Percentiles rank a stretch among this genome's conserved stretches.
Conservation (phyloP, 2,329 filamentous ascomycete species). For the Colletotrichum sp. region DNA sequence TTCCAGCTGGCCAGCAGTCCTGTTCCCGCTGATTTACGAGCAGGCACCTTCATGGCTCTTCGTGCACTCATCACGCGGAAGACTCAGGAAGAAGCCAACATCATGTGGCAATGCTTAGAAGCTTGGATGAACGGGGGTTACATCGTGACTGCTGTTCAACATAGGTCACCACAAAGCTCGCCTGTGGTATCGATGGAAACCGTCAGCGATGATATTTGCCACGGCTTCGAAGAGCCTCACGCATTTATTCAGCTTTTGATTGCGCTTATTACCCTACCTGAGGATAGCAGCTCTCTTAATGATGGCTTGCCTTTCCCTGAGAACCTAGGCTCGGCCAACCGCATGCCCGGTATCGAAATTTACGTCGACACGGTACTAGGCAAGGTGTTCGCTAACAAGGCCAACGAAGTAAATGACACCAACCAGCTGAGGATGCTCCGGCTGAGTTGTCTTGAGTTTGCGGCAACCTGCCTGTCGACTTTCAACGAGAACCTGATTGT, state of each 20-base stretch:
- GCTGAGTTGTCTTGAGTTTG: slow-evolving; percentile 83
- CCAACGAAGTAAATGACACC: slow-evolving; percentile 67
- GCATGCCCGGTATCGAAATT: slow-evolving; percentile 82
- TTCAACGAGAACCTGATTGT: slow-evolving; percentile 96
- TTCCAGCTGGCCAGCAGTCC: slow-evolving; percentile 79
- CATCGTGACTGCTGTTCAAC: slow-evolving; percentile 29
- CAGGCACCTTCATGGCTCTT: slow-evolving; percentile 82
- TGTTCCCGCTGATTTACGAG: slow-evolving; percentile 77
- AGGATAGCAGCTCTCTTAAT: slow-evolving; percentile 64
- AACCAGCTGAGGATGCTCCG: slow-evolving; percentile 75
- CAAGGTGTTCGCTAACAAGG: slow-evolving; percentile 72
- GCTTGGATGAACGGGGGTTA: slow-evolving; percentile 74
- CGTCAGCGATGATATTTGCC: slow-evolving; percentile 75
- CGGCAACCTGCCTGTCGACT: slow-evolving; percentile 75
- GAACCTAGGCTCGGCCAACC: slow-evolving; percentile 75
- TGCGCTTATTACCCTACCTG: slow-evolving; percentile 70
- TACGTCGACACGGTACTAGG: slow-evolving; percentile 93
- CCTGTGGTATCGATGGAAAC: slow-evolving; percentile 57
- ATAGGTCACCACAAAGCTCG: slow-evolving; percentile 34
- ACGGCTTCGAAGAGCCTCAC: slow-evolving; percentile 83
- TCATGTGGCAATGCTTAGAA: slow-evolving; percentile 83
- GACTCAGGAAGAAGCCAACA: slow-evolving; percentile 65
- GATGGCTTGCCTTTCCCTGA: slow-evolving; percentile 88
- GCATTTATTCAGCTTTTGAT: slow-evolving; percentile 82
- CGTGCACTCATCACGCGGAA: slow-evolving; percentile 79